A percentile compares a stretch with the other conserved stretches of the same genome.
phyloP scores from a whole-genome alignment of 139 green algal species.

The Raphidocelis subcapitata region DNA sequence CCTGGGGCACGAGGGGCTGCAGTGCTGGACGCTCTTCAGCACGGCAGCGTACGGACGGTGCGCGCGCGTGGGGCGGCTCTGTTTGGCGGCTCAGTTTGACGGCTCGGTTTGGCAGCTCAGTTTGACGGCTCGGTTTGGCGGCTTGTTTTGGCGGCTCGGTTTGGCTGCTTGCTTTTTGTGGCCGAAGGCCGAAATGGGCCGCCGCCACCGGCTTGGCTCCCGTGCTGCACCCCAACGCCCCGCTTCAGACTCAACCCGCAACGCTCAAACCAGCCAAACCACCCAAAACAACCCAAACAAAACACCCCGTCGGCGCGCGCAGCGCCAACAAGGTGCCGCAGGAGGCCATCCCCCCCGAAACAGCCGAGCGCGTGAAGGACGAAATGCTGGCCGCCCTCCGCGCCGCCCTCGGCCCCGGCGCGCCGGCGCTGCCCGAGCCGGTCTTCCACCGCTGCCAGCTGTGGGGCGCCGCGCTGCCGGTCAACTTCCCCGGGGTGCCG shows the following conservation, averaged over 20 bases:
- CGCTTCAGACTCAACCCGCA: neutral
- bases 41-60: conserved; percentile 62
- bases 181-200: neutral
- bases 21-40: conserved; percentile 84
- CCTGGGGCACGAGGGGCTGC: neutral
- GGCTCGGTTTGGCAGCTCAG: neutral
- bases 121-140: too few species aligned
- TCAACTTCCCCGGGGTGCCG: conserved; percentile 56
- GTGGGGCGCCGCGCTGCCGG: conserved; percentile 76
- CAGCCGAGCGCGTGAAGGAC: conserved; percentile 38
- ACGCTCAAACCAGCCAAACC: too few species aligned
- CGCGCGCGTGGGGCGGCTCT: too few species aligned
- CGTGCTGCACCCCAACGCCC: neutral
- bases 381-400: conserved; percentile 57
- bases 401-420: conserved; percentile 22
- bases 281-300: too few species aligned
- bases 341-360: conserved; percentile 59
- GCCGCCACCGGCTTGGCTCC: too few species aligned
- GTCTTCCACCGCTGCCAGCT: conserved; percentile 43
- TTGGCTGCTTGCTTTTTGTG: neutral
- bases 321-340: conserved; percentile 56
- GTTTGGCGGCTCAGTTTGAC: conserved; percentile 19
- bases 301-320: too few species aligned
- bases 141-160: neutral
- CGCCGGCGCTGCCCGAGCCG: conserved; percentile 2